Evolutionary conservation across 2,329 filamentous ascomycete species (phyloP).

Genomic region (Laburnicola sp.): DNA sequence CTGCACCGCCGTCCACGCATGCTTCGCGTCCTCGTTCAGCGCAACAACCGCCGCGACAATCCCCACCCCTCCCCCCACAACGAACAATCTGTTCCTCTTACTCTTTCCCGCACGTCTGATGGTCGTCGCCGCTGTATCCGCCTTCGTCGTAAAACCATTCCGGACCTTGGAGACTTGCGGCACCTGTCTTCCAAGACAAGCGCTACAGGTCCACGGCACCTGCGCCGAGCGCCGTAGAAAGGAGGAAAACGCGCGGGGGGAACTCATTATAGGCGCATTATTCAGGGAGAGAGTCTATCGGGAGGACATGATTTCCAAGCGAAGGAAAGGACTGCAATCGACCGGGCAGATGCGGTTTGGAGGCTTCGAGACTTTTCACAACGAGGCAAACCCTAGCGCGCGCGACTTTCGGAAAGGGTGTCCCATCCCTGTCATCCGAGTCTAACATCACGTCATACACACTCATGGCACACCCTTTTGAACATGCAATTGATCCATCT

Average conservation of each 20-base stretch:
- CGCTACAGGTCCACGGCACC: conserved; percentile 40
- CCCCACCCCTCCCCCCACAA: conserved; percentile 31
- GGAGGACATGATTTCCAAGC: background rate
- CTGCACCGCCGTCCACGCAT: conserved; percentile 73
- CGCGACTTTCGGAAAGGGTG: background rate
- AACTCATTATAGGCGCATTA: conserved; percentile 38
- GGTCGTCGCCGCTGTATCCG: conserved; percentile 10
- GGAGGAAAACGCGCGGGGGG: conserved; percentile 27
- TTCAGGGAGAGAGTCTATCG: conserved; percentile 6
- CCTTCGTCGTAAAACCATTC: conserved; percentile 14
- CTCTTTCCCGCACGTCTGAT: conserved; percentile 11
- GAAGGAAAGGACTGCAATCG: background rate
- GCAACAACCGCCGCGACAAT: conserved; percentile 52
- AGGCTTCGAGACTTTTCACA: conserved; percentile 3
- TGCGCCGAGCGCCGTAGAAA: conserved; percentile 27
- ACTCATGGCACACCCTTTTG: background rate
- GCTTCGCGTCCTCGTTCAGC: conserved; percentile 69
- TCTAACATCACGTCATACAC: conserved; percentile 1
- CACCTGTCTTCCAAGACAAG: conserved; percentile 33
- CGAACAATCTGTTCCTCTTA: conserved; percentile 33
- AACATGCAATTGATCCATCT: background rate
- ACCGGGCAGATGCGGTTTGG: background rate
- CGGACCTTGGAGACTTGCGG: conserved; percentile 2
- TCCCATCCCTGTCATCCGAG: conserved; percentile 2
- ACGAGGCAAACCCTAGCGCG: conserved; percentile 1